Evolutionary conservation across 2,329 filamentous ascomycete species (phyloP), one percentile per base, ranked within the genome.

Genomic region (Whalleya microplaca): DNA sequence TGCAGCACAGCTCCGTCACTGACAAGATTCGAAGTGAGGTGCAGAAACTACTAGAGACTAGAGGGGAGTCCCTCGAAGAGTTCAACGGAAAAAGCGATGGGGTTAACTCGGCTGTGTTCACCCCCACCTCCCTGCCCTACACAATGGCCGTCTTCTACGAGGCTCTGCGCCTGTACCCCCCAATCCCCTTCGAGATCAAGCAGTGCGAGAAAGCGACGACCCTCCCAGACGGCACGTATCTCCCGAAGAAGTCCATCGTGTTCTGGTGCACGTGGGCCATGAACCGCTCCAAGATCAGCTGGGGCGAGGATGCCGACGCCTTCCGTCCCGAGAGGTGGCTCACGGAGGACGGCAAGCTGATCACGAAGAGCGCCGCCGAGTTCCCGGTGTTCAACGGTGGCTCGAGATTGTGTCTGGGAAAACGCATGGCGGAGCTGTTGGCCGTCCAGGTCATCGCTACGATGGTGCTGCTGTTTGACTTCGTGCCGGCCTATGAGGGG

Each of bases 361-460:
- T 81, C 16, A 70, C 65, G 27, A 81, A 78, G 56, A 76, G 76
- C 50, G 75, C 81, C 1, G 78, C 77, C 16, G 85, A 87, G 68
- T 88, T 82, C 61, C 84, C 83, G 1, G 85, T 88, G 2, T 88
- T 88, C 69, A 86, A 88, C 63, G 85, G 84, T 18, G 85, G 85
- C 0, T 74, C 82, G n/a, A 75, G 85, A 40, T 77, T 77, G 2
- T 88, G 85, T 58, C 71, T 88, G 37, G 85, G 85, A 2, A 85
- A 84, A 74, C 83, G 79, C 64, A 87, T 88, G 85, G 85, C 86
- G 2, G 84, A 88, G 70, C 62, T 79, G 5, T 77, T 88, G 42
- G 84, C 80, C 4, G 78, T 81, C 16, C 83, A 85, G 71, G 79
- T 82, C 8, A 76, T 87, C 62, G 78, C 81, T 2, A 75, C 73